Conservation (phyloP, 352 stramenopile species). For the Pythium scleroteichum region DNA sequence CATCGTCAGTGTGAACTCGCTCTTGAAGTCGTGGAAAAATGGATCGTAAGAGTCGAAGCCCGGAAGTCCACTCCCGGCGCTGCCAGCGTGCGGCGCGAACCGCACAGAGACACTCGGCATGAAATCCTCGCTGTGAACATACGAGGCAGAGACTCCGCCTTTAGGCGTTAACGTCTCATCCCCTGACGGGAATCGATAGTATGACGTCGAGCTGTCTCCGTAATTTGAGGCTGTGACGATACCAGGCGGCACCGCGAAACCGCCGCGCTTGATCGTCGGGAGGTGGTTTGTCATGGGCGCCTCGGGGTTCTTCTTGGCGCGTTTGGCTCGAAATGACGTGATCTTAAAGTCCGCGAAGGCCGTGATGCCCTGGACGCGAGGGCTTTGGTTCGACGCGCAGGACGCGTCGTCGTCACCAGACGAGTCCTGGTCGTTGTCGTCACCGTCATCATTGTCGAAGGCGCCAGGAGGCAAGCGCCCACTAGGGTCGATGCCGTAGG, state of each 20-base stretch:
- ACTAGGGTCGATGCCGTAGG: slow-evolving; percentile 77
- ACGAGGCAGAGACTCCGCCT: not conserved
- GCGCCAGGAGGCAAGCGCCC: slow-evolving; percentile 41
- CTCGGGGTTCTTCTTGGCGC: slow-evolving; percentile 20
- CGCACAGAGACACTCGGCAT: slow-evolving; percentile 32
- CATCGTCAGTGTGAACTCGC: slow-evolving; percentile 44
- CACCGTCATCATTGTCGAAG: slow-evolving; percentile 27
- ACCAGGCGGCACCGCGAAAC: slow-evolving; percentile 25
- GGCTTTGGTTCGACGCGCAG: slow-evolving; percentile 37
- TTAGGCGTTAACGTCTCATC: slow-evolving; percentile 10
- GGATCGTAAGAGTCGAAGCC: slow-evolving; percentile 44
- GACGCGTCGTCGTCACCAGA: slow-evolving; percentile 34
- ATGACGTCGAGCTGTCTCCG: not conserved
- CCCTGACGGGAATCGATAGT: slow-evolving; percentile 20
- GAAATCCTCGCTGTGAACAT: slow-evolving; percentile 18
- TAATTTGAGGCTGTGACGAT: slow-evolving; percentile 17
- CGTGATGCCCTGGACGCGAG: slow-evolving; percentile 28
- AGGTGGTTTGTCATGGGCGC: slow-evolving; percentile 13
- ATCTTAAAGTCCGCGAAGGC: slow-evolving; percentile 39
- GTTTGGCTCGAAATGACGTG: slow-evolving; percentile 28
- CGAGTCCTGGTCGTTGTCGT: slow-evolving; percentile 50
- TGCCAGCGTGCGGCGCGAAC: slow-evolving; percentile 16
- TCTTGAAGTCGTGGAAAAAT: slow-evolving; percentile 47
- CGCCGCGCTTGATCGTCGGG: slow-evolving; percentile 20
- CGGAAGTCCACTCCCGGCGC: slow-evolving; percentile 11